phyloP scores from a whole-genome alignment of 2,329 filamentous ascomycete species.

The Xylariaceae sp. region DNA sequence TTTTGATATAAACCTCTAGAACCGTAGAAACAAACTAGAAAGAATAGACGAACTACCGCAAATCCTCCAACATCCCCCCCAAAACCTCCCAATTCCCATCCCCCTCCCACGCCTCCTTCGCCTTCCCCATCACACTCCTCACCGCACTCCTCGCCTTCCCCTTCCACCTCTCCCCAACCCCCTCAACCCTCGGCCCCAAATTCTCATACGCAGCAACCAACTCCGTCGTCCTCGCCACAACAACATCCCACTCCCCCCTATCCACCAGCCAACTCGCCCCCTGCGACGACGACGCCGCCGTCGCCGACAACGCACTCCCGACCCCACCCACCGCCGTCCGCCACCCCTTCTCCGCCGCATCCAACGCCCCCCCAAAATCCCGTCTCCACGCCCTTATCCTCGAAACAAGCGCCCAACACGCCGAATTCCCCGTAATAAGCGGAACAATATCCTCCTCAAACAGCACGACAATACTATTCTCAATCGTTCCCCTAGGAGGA shows the following conservation, averaged over 20 bases:
- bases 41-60: conserved; percentile 35
- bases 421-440: conserved; percentile 72
- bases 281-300: conserved; percentile 24
- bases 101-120: conserved; percentile 76
- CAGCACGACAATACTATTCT: conserved; percentile 62
- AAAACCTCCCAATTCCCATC: conserved; percentile 62
- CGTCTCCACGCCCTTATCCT: conserved; percentile 68
- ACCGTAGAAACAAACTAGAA: too few species aligned
- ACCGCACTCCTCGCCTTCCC: conserved; percentile 83
- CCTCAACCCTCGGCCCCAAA: conserved; percentile 59
- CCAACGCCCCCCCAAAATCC: conserved; percentile 66
- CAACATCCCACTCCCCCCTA: conserved; percentile 60
- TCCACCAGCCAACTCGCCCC: conserved; percentile 49
- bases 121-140: conserved; percentile 76
- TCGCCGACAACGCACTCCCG: conserved; percentile 41
- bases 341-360: conserved; percentile 88
- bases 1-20: background rate
- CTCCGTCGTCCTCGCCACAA: conserved; percentile 74
- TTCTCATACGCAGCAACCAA: conserved; percentile 80
- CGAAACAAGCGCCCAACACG: conserved; percentile 71
- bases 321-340: conserved; percentile 59
- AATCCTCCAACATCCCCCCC: conserved; percentile 49
- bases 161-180: conserved; percentile 76
- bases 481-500: conserved; percentile 52
- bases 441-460: conserved; percentile 72